These are phyloP conservation scores for Pelargonium fulgidum DNA, from an alignment of 441 rosid species.

Conservation along the genomic window DNA sequence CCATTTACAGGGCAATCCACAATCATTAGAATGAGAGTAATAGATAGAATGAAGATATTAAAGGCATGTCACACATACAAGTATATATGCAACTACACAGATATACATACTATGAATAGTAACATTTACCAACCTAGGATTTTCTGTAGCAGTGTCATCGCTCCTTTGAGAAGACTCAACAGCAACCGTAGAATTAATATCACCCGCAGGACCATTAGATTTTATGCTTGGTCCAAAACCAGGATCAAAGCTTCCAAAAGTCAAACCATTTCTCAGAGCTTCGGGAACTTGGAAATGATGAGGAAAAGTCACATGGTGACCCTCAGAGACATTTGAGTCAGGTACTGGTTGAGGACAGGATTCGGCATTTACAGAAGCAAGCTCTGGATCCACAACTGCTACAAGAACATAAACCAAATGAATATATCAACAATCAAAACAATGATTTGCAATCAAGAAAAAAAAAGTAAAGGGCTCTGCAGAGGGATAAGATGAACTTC, in stretches of 20 bases:
- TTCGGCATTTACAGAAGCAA: conserved; percentile 25
- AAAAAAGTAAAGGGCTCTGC: not conserved
- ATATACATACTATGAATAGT: not conserved
- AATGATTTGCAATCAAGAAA: not conserved
- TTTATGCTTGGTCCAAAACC: conserved; percentile 29
- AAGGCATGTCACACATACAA: not conserved
- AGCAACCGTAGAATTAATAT: conserved; percentile 28
- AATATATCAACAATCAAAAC: conserved; percentile 6
- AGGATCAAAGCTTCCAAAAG: conserved; percentile 80
- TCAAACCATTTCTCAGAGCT: conserved; percentile 58
- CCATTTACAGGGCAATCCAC: not conserved
- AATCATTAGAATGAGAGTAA: not conserved
- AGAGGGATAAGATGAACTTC: not conserved
- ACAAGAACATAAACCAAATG: conserved; percentile 19
- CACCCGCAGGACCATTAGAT: conserved; percentile 25
- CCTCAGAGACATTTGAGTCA: conserved; percentile 33
- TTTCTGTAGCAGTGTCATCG: conserved; percentile 35
- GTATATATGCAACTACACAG: not conserved
- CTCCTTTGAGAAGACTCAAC: conserved; percentile 34
- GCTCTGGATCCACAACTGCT: conserved; percentile 33
- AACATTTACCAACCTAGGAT: conserved; percentile 48
- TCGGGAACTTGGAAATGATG: conserved; percentile 63
- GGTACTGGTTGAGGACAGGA: conserved; percentile 29
- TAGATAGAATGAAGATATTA: not conserved
- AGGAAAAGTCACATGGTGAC: conserved; percentile 70